Evolutionary conservation across 805 yeast genomes (phyloP).

Genomic region (Nakazawaea ernobii): DNA sequence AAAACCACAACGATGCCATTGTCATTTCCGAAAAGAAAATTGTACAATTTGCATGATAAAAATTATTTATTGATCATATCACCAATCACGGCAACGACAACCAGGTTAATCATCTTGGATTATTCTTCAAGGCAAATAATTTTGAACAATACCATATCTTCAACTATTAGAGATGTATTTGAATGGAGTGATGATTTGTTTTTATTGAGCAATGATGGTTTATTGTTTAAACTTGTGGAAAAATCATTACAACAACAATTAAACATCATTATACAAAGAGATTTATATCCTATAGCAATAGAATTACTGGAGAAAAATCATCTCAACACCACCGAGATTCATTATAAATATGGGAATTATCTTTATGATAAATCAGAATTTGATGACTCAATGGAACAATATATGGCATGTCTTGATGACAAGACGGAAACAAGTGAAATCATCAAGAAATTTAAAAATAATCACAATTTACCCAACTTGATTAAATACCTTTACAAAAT

Average conservation of each 20-base stretch:
- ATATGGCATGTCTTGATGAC: constrained; percentile 39
- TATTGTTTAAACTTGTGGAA: constrained; percentile 62
- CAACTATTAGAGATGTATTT: constrained; percentile 55
- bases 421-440: constrained; percentile 64
- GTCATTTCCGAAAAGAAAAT: constrained; percentile 49
- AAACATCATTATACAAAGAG: constrained; percentile 60
- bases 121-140: constrained; percentile 63
- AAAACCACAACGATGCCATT: constrained; percentile 50
- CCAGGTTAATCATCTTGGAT: constrained; percentile 65
- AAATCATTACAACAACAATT: constrained; percentile 63
- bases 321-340: constrained; percentile 30
- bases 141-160: constrained; percentile 62
- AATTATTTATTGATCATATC: constrained; percentile 59
- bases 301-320: constrained; percentile 46
- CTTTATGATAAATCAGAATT: constrained; percentile 61
- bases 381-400: constrained; percentile 70
- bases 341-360: constrained; percentile 63
- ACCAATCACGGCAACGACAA: constrained; percentile 38
- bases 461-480: constrained; percentile 61
- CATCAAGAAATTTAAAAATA: constrained; percentile 73
- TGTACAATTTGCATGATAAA: constrained; percentile 34
- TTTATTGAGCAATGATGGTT: constrained; percentile 69
- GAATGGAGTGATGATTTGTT: constrained; percentile 50
- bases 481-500: constrained; percentile 60
- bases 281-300: constrained; percentile 68